phyloP scores from a whole-genome alignment of 1,139 yeast species.

The Saccharomyces hybrid region DNA sequence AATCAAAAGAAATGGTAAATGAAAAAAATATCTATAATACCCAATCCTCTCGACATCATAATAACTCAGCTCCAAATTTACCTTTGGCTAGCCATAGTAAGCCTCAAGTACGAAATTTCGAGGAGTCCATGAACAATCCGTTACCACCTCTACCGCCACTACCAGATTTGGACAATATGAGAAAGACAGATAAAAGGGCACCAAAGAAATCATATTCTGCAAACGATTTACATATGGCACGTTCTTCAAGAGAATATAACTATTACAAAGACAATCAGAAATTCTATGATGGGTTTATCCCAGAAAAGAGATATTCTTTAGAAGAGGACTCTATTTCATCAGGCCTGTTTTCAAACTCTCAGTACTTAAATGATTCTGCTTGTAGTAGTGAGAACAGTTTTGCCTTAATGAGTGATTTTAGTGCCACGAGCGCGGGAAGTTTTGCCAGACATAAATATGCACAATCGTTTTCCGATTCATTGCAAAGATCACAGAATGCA shows the following conservation, averaged over 20 bases:
- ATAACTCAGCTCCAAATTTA: slow-evolving; percentile 4
- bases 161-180: slow-evolving; percentile 10
- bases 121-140: slow-evolving; percentile 3
- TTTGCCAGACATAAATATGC: slow-evolving; percentile 63
- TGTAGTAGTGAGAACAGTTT: slow-evolving; percentile 33
- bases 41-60: slow-evolving; percentile 4
- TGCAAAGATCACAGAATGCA: slow-evolving; percentile 22
- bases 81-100: not conserved
- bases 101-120: not conserved
- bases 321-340: slow-evolving; percentile 10
- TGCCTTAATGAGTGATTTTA: slow-evolving; percentile 50
- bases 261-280: slow-evolving; percentile 13
- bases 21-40: slow-evolving; percentile 2
- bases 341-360: slow-evolving; percentile 26
- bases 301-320: slow-evolving; percentile 12
- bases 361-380: slow-evolving; percentile 25
- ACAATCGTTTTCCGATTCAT: slow-evolving; percentile 32
- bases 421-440: slow-evolving; percentile 89
- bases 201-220: slow-evolving; percentile 25
- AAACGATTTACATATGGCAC: slow-evolving; percentile 16
- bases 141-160: slow-evolving; percentile 27
- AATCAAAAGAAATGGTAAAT: slow-evolving; percentile 6
- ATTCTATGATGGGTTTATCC: slow-evolving; percentile 17
- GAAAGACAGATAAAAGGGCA: slow-evolving; percentile 4
- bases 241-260: slow-evolving; percentile 8